Conservation (phyloP, 352 stramenopile species). For the Chrysophaeum taylorii region DNA sequence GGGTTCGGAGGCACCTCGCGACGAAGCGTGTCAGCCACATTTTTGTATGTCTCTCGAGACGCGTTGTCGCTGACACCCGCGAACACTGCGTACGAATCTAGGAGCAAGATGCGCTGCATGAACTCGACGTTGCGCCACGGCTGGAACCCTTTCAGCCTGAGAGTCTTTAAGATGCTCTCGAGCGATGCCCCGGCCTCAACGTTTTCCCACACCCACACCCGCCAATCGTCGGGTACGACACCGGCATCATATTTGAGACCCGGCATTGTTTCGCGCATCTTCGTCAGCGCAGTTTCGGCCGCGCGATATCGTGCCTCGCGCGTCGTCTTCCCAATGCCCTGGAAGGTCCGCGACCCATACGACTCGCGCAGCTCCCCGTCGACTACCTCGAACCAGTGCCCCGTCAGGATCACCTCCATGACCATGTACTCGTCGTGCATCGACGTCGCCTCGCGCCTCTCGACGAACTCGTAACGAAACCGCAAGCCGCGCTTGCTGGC, state of each 20-base stretch:
- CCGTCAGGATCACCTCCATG: constrained; percentile 31
- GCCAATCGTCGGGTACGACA: constrained; percentile 24
- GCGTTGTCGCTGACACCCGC: too few relatives aligned
- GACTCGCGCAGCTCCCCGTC: constrained; percentile 13
- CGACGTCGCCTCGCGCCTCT: constrained; percentile 28
- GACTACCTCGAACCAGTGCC: constrained; percentile 20
- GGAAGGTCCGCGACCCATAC: constrained; percentile 25
- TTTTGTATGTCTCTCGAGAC: too few relatives aligned
- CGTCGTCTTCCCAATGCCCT: constrained; percentile 36
- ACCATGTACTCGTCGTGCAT: constrained; percentile 24
- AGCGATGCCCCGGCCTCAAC: constrained; percentile 24
- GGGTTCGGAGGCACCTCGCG: too few relatives aligned
- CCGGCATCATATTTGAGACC: constrained; percentile 26
- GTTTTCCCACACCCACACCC: constrained; percentile 27
- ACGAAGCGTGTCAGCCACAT: too few relatives aligned
- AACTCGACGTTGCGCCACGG: constrained; percentile 25
- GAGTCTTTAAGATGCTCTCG: constrained; percentile 22
- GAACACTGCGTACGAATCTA: constrained; percentile 7
- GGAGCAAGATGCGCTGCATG: constrained; percentile 30
- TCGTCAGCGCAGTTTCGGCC: constrained; percentile 26
- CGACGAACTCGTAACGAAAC: constrained; percentile 28
- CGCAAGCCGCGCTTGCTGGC: constrained; percentile 19
- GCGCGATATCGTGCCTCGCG: constrained; percentile 28
- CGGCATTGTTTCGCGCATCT: constrained; percentile 30
- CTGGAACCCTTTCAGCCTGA: constrained; percentile 27